Base-by-base conservation (phyloP, 352 stramenopile genomes). In the Globisporangium heterothallicum region DNA sequence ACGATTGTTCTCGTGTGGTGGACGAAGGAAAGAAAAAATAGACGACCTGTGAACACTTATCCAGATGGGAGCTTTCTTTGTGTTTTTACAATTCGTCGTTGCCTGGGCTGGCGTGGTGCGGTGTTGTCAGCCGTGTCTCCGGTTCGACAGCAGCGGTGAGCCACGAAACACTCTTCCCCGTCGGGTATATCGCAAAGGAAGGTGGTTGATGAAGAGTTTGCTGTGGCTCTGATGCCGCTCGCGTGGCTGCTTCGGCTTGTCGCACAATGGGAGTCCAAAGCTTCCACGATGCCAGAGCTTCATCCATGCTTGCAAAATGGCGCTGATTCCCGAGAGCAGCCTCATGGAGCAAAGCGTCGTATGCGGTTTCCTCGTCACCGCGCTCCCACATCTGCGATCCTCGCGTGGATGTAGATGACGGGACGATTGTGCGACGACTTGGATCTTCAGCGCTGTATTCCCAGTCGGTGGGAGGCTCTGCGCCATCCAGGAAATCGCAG, bases 241-340 rank as follows among this genome's bases (percentile, higher is more conserved):
- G 13, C 29, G 22, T 38, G 3, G 26, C 26, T 22, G 29, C 36
- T 18, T 61, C 42, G 1, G 64, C 53, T 19, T 66, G 47, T 21
- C 80, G 36, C n/a, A 78, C 50, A 26, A 92, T 61, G 6, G 78
- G 75, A 10, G 64, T 79, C 77, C 79, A 92, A 9, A 91, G 18
- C 12, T 24, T 46, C 78, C 79, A 92, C 3, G 77, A 63, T 9
- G 77, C 73, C 19, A 89, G 51, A 6, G 89, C 55, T 25, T 92
- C 75, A 18, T 83, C 57, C 9, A 92, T 40, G 24, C 72, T 67
- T 12, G 68, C 68, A 42, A 86, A 87, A 18, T 81, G 53, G 8
- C 44, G 40, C 9, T 41, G 58, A 19, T 55, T 50, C 12, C 55
- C 72, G 4, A 16, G 29, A 14, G 41, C 42, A 3, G 69, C 59